These are phyloP conservation scores for Nyctanthes arbortristis DNA, from an alignment of 257 asterid genomes.

Conservation along the genomic window DNA sequence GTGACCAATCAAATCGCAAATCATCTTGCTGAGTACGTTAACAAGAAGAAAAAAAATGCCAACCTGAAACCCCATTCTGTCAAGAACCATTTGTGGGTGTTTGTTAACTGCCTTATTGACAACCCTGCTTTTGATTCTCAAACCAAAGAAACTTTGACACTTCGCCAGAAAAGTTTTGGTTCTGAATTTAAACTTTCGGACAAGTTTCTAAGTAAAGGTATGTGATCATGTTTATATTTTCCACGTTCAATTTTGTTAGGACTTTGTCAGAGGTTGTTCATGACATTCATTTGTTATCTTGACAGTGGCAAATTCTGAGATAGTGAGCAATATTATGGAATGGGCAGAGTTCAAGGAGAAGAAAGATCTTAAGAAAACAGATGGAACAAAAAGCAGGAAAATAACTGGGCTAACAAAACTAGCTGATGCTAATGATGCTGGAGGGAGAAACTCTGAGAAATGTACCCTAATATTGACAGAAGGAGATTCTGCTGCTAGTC, in stretches of 20 bases:
- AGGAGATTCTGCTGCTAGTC: conserved; percentile 99
- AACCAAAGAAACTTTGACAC: conserved; percentile 44
- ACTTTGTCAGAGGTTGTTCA: neutral
- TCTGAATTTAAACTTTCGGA: neutral
- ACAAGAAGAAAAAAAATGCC: conserved; percentile 65
- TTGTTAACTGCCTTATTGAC: neutral
- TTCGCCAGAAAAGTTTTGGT: conserved; percentile 29
- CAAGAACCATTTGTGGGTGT: conserved; percentile 19
- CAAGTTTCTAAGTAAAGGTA: conserved; percentile 24
- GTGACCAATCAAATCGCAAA: conserved; percentile 81
- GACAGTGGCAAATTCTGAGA: conserved; percentile 86
- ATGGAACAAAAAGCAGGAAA: conserved; percentile 69
- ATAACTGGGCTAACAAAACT: conserved; percentile 70
- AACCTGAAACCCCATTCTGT: neutral
- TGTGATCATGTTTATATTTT: conserved; percentile 27
- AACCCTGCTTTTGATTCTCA: conserved; percentile 31
- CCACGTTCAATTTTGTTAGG: neutral
- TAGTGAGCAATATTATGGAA: conserved; percentile 79
- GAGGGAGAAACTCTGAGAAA: conserved; percentile 75
- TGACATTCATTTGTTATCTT: conserved; percentile 14
- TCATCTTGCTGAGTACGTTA: conserved; percentile 67
- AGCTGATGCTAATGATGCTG: conserved; percentile 92
- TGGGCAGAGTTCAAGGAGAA: conserved; percentile 95
- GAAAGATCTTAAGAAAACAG: conserved; percentile 93
- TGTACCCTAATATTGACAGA: conserved; percentile 96